Base-by-base conservation (phyloP, 495 filamentous ascomycete species). In the Sporormia fimetaria region DNA sequence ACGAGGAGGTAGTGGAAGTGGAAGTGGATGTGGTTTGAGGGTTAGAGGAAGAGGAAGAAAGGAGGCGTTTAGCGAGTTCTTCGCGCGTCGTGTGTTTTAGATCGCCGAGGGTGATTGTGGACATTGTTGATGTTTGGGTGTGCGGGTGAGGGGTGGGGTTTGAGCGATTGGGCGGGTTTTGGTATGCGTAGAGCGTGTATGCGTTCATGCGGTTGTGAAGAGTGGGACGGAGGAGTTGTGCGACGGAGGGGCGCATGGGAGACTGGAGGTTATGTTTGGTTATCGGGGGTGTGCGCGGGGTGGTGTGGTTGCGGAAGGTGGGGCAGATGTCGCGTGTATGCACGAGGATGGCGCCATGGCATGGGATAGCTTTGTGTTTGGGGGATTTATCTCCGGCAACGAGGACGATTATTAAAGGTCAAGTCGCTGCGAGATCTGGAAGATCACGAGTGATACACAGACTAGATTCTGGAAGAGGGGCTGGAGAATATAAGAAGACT, bases 51-150 rank as follows among this genome's bases (percentile, higher is more conserved):
- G 17, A 34, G 20, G 47, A 35, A 16, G 22, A 14, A 17, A 35
- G 37, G 38, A 55, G 23, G 8, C 30, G 37, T 10, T 21, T 12
- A 12, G 51, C 38, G 42, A 55, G 47, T 1, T 50, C 41, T 40
- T 51, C 51, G 27, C 47, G 51, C 1, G 51, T 33, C 18, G 46
- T 47, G 33, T 21, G 25, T 3, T 8, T 2, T 4, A 55, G 36
- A 34, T 42, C 17, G 3, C 42, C 16, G 16, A 55, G 26, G 3
- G 47, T 51, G 17, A 36, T 12, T 26, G 39, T 17, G 21, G 51
- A 55, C 51, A 55, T 55, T 16, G 6, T 40, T 41, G 36, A 3
- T 14, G 10, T 10, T 1, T 22, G 5, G 7, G 31, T 23, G 18
- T 16, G 36, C 1, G 17, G 31, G 21, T n/a, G 11, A 3, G 21